Evolutionary conservation across 129 eudicot genomes (phyloP).

Genomic region (Oenanthe sinensis): DNA sequence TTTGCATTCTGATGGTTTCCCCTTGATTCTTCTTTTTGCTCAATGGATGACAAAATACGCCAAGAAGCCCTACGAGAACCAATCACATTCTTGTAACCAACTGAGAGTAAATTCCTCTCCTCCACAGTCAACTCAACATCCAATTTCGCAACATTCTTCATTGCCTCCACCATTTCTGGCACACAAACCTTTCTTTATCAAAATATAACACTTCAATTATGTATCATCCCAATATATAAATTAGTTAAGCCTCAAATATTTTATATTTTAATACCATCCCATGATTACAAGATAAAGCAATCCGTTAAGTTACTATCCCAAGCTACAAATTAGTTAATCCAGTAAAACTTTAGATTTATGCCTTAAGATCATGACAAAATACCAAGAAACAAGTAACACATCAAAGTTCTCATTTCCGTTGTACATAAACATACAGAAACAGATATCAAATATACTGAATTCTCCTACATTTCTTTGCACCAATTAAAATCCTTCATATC

Average conservation of each 20-base stretch:
- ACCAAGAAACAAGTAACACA: not conserved
- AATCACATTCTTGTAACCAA: conserved; percentile 58
- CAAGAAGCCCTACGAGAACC: conserved; percentile 61
- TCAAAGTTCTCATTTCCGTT: not conserved
- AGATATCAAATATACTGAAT: not conserved
- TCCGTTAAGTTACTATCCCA: not conserved
- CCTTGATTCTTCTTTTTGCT: conserved; percentile 54
- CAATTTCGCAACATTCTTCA: conserved; percentile 50
- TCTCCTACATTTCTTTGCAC: not conserved
- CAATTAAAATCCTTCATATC: not conserved
- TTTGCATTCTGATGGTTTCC: conserved; percentile 54
- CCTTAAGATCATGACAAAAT: too few relatives aligned
- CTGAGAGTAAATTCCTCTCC: conserved; percentile 59
- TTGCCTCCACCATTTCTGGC: conserved; percentile 64
- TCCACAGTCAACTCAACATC: conserved; percentile 57
- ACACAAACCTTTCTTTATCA: conserved; percentile 5
- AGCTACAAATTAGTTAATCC: not conserved
- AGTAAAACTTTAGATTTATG: not conserved
- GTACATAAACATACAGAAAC: not conserved
- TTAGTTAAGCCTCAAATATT: not conserved
- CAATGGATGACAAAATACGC: conserved; percentile 61
- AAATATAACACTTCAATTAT: not conserved
- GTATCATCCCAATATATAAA: not conserved
- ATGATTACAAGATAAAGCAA: not conserved
- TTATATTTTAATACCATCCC: not conserved